phyloP scores from a whole-genome alignment of 1,284 basidiomycete genomes.

The Rhodotorula sp. region DNA sequence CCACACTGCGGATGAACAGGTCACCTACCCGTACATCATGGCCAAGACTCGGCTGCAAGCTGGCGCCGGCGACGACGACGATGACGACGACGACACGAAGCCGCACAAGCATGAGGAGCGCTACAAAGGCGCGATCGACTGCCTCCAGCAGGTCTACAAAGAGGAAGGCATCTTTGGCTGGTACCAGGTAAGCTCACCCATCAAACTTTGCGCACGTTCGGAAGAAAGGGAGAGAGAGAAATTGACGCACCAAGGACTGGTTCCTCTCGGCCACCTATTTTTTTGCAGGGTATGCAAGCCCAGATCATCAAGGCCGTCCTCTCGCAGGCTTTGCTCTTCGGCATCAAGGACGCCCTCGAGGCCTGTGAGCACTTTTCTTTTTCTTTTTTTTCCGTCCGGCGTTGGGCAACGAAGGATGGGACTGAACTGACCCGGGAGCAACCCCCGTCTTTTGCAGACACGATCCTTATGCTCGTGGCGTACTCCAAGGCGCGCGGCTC shows the following conservation, averaged over 20 bases:
- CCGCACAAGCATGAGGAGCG: conserved; percentile 44
- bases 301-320: conserved; percentile 86
- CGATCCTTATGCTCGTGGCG: conserved; percentile 35
- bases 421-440: too few species aligned
- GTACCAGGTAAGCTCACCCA: conserved; percentile 64
- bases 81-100: conserved; percentile 22
- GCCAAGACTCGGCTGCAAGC: conserved; percentile 97
- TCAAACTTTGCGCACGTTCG: not conserved
- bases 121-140: conserved; percentile 70
- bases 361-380: conserved; percentile 27
- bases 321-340: conserved; percentile 60
- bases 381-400: not conserved
- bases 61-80: conserved; percentile 35
- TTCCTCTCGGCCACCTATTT: not conserved
- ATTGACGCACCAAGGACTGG: not conserved
- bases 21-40: conserved; percentile 84
- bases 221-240: too few species aligned
- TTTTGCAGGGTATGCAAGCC: conserved; percentile 72
- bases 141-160: conserved; percentile 70
- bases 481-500: conserved; percentile 23
- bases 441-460: not conserved
- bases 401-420: too few species aligned
- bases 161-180: conserved; percentile 70
- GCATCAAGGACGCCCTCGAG: conserved; percentile 45
- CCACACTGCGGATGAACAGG: conserved; percentile 53